Base-by-base conservation (phyloP, 768 basidiomycete species). In the Collybiopsis luxurians region DNA sequence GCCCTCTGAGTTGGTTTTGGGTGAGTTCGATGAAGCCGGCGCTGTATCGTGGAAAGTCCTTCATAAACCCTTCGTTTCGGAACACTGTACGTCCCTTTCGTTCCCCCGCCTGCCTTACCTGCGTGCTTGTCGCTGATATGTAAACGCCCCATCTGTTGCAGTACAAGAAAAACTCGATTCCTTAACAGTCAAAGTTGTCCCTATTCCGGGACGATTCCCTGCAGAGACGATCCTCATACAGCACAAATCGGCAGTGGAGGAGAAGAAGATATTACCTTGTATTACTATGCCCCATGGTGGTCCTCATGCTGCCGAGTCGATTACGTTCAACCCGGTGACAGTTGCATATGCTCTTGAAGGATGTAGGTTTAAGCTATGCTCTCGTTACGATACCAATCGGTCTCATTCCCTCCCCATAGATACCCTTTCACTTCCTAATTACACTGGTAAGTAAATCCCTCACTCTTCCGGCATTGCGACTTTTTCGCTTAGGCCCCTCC, bases 261-360 rank as follows among this genome's bases (percentile, higher is more conserved):
- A 47, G n/a, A 65, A 57, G 12, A 54, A 21, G 2, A 66, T 65
- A 19, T 73, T 73, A 1, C 76, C 79, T 19, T 86, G 77, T 51
- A 70, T 90, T 48, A 79, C 79, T 0, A 64, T 73, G 13, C 77
- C 79, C 6, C 88, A 89, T 57, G 87, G 87, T 10, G 87, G 87
- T 1, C 87, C 87, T 0, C 86, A 89, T 62, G 73, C 64, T 0
- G 72, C 75, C 1, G 71, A 63, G 2, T 76, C 75, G 0, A 83
- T 80, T 0, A 72, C 75, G 0, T 90, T 85, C 61, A 68, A 65
- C 2, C 67, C 85, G 0, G 52, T 61, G 12, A 70, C 66, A 0
- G 75, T 73, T 0, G 80, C 80, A 0, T 68, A 82, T 10, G 83
- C 77, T 2, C 65, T 85, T 0, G 83, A 83, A 75, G 84, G 84